A percentile compares a stretch with the other conserved stretches of the same genome.
Evolutionary conservation across 2,329 filamentous ascomycete genomes (phyloP).

Genomic region (Pestalotiopsis sp.): DNA sequence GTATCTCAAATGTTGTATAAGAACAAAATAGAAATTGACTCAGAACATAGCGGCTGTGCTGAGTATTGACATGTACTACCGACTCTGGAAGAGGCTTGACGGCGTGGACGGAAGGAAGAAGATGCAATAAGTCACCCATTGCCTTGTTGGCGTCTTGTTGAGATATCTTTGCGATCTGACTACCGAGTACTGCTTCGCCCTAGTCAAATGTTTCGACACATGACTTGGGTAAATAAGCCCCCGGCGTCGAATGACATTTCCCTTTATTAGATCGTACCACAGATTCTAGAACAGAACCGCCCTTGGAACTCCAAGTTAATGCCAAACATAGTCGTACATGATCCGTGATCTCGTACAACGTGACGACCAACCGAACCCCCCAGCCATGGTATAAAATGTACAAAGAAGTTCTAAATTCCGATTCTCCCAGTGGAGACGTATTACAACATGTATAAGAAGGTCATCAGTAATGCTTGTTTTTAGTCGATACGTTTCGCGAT

Average conservation of each 20-base stretch:
- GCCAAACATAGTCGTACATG: neutral
- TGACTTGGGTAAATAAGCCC: neutral
- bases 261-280: neutral
- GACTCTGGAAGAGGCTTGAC: slow-evolving; percentile 49
- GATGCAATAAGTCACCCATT: slow-evolving; percentile 34
- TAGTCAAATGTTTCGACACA: neutral
- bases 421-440: neutral
- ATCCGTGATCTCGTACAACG: neutral
- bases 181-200: neutral
- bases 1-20: slow-evolving; percentile 15
- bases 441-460: slow-evolving; percentile 17
- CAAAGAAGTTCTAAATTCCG: slow-evolving; percentile 1
- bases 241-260: neutral
- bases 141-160: neutral
- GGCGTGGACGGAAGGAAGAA: slow-evolving; percentile 40
- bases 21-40: neutral
- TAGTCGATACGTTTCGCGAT: slow-evolving; percentile 58
- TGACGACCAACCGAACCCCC: neutral
- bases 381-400: neutral
- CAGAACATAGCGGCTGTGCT: slow-evolving; percentile 46
- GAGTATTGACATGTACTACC: slow-evolving; percentile 56
- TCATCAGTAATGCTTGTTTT: neutral
- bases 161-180: neutral
- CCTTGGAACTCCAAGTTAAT: neutral
- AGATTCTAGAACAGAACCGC: neutral